Percentiles rank a stretch among this genome's conserved stretches.
Evolutionary conservation across 108 stramenopile species (phyloP).

Genomic region (Fragilaria crotonensis): DNA sequence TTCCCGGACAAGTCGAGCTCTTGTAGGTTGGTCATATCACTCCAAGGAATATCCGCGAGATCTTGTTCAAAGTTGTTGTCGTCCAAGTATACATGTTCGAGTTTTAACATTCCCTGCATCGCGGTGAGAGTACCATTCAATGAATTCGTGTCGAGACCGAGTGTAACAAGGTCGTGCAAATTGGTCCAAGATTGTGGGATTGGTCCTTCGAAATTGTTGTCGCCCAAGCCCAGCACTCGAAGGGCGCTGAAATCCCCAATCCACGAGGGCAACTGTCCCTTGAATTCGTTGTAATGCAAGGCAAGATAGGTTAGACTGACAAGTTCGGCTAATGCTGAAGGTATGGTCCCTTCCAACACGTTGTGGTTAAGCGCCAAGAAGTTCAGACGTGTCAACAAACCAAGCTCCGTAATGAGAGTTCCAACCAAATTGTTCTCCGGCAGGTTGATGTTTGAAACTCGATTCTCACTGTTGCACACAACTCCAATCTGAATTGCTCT

Average conservation of each 20-base stretch:
- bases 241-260: not conserved
- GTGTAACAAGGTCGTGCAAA: not conserved
- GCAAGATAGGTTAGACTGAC: not conserved
- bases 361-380: not conserved
- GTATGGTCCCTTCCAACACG: not conserved
- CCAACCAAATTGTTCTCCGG: not conserved
- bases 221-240: not conserved
- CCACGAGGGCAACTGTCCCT: not conserved
- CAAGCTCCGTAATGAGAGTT: not conserved
- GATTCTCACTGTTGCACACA: not conserved
- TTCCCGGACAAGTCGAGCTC: conserved; percentile 1
- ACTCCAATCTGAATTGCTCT: not conserved
- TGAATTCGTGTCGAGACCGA: not conserved
- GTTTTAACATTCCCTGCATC: not conserved
- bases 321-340: not conserved
- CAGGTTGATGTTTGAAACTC: not conserved
- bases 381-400: not conserved
- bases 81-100: not conserved
- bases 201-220: not conserved
- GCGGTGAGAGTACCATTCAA: not conserved
- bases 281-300: not conserved
- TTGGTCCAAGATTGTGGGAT: not conserved
- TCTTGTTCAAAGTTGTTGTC: not conserved
- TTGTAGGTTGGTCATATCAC: not conserved
- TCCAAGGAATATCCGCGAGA: not conserved